phyloP scores from a whole-genome alignment of 192 early-diverging fungal genomes.

The Helicostylum pulchrum region DNA sequence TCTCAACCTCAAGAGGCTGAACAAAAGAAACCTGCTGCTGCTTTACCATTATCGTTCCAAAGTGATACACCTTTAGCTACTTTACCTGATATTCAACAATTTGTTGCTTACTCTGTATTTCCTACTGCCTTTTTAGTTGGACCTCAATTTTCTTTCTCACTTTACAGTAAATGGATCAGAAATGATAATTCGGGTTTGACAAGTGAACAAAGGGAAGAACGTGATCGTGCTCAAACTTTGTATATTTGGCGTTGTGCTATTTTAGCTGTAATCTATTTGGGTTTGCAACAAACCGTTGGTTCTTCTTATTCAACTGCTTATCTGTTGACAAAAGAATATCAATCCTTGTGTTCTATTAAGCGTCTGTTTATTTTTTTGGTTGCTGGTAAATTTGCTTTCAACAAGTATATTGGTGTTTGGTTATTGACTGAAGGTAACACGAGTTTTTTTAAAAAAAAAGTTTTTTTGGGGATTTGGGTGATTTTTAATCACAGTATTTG shows the following conservation, averaged over 20 bases:
- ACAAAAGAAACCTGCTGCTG: background rate
- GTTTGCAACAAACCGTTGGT: constrained; percentile 43
- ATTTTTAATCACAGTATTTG: constrained; percentile 1
- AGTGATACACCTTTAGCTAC: constrained; percentile 39
- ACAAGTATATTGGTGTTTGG: constrained; percentile 66
- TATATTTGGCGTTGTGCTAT: constrained; percentile 40
- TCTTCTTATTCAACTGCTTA: constrained; percentile 43
- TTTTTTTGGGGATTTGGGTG: constrained; percentile 6
- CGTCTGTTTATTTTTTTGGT: constrained; percentile 44
- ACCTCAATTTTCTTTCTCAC: constrained; percentile 60
- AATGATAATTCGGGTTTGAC: background rate
- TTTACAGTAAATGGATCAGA: constrained; percentile 36
- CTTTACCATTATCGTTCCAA: constrained; percentile 44
- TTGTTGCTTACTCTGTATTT: constrained; percentile 54
- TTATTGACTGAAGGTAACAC: constrained; percentile 51
- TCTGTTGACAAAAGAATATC: constrained; percentile 43
- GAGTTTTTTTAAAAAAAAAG: constrained; percentile 8
- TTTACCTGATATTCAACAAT: constrained; percentile 45
- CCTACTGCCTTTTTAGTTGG: constrained; percentile 57
- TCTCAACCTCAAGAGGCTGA: background rate
- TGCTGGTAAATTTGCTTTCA: constrained; percentile 49
- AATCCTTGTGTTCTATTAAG: constrained; percentile 27
- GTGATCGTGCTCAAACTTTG: constrained; percentile 25
- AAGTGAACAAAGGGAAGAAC: constrained; percentile 16
- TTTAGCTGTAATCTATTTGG: constrained; percentile 42